Evolutionary conservation across 2,329 filamentous ascomycete species (phyloP), one percentile per base, ranked within the genome.

Genomic region (Colletotrichum sp.): DNA sequence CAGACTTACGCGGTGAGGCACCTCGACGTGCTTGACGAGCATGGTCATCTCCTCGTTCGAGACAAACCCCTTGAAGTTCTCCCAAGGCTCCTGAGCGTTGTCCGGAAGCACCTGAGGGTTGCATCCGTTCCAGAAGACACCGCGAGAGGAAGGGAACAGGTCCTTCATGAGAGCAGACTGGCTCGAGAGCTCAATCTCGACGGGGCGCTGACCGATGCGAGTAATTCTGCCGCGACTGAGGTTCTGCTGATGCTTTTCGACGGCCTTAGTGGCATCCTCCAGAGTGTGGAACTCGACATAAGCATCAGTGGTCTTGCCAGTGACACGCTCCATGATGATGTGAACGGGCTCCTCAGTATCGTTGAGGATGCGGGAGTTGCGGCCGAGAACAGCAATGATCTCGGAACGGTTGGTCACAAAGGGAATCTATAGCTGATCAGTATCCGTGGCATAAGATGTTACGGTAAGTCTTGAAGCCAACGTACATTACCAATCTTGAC

Each of bases 321-420:
- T 90, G 26, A 89, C 86, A n/a, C 90, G 88, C 71, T 93, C 91
- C 91, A 93, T 92, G 78, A 92, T 91, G 78, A 93, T 92, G 75
- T 93, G 91, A 9, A 93, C 85, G 1, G 90, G 88, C 79, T 92
- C 91, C 8, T 90, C 86, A 3, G 80, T 81, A 75, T 92, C 90
- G 34, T 87, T 89, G 63, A 92, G 81, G 39, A 92, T 87, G 72
- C 87, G 88, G 26, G 90, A 88, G 78, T 90, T 92, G 66, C 89
- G 88, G 4, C 91, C 91, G 21, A 93, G 85, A 79, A 92, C 90
- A 2, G 91, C 90, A 69, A 91, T 85, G 21, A 93, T 83, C 80
- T 93, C 91, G 16, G 88, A 81, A 5, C 89, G 87, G 28, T 85
- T 89, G 64, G 89, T 88, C 18, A 84, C 83, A 78, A 91, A 92